Percentiles rank a stretch among this genome's conserved stretches.
Conservation (phyloP, 164 flowering plant genomes). For the Tinospora cordifolia region DNA sequence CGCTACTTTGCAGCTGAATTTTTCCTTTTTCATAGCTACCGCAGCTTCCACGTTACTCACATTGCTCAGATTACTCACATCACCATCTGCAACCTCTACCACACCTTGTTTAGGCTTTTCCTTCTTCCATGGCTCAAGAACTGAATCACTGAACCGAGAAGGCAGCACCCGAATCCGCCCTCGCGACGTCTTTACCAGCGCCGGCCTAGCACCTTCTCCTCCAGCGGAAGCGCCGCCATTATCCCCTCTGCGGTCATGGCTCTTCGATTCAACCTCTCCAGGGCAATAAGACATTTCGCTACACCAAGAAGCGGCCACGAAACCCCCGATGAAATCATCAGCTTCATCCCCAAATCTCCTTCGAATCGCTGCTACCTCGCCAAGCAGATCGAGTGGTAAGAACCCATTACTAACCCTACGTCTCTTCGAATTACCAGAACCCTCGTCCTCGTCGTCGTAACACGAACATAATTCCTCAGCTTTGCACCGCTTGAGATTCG, state of each 20-base stretch:
- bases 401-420: slow-evolving; percentile 21
- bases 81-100: slow-evolving; percentile 17
- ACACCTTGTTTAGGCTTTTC: slow-evolving; percentile 23
- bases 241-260: background rate
- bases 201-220: slow-evolving; percentile 23
- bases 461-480: slow-evolving; percentile 15
- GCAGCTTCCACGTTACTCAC: background rate
- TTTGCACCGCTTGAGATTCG: slow-evolving; percentile 36
- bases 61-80: slow-evolving; percentile 21
- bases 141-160: slow-evolving; percentile 47
- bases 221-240: slow-evolving; percentile 11
- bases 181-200: slow-evolving; percentile 39
- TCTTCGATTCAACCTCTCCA: slow-evolving; percentile 25
- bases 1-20: slow-evolving; percentile 23
- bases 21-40: slow-evolving; percentile 18
- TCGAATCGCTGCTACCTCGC: slow-evolving; percentile 40
- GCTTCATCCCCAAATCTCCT: slow-evolving; percentile 11
- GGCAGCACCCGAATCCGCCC: slow-evolving; percentile 51
- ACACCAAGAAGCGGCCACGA: slow-evolving; percentile 13
- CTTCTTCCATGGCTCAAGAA: slow-evolving; percentile 36
- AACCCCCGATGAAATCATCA: slow-evolving; percentile 1
- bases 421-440: slow-evolving; percentile 25
- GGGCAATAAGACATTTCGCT: slow-evolving; percentile 27
- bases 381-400: slow-evolving; percentile 48
- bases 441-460: slow-evolving; percentile 23